A percentile compares a stretch with the other conserved stretches of the same genome.
Conservation (phyloP, 148 eudicot species). For the Heliamphora exappendiculata region DNA sequence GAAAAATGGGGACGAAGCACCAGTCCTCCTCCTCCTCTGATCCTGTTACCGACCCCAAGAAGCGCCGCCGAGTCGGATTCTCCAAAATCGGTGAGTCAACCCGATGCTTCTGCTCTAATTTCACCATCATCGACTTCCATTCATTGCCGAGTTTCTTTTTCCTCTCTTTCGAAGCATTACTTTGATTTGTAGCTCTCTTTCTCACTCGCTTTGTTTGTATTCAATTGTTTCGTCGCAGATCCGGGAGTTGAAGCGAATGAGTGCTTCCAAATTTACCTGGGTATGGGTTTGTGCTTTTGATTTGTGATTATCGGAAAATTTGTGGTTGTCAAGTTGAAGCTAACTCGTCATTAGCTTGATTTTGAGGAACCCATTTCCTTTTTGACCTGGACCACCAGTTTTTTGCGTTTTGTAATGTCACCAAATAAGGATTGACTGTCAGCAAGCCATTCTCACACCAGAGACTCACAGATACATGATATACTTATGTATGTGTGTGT, state of each 20-base stretch:
- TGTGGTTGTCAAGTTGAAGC: not conserved
- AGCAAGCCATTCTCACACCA: not conserved
- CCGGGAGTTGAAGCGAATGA: slow-evolving; percentile 69
- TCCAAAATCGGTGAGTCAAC: slow-evolving; percentile 39
- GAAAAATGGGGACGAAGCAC: slow-evolving; percentile 66
- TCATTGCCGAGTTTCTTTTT: not conserved
- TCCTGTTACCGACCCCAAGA: slow-evolving; percentile 53
- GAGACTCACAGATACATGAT: not conserved
- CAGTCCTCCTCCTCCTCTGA: slow-evolving; percentile 34
- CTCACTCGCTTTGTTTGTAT: not conserved
- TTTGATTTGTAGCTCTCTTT: slow-evolving; percentile 1
- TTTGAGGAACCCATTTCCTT: not conserved
- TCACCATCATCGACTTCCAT: not conserved
- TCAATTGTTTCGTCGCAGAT: slow-evolving; percentile 33
- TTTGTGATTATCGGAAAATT: not conserved
- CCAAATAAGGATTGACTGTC: not conserved
- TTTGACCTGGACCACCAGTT: not conserved
- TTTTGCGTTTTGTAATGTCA: not conserved
- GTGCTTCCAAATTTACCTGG: slow-evolving; percentile 72
- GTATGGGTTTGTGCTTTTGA: slow-evolving; percentile 25
- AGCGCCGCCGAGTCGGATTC: slow-evolving; percentile 70
- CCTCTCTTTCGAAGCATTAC: not conserved
- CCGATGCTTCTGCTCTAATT: not conserved
- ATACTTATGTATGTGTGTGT: not conserved
- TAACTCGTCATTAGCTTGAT: not conserved